Conservation (phyloP, 106 monocot species). For the Xerophyta viscosa region DNA sequence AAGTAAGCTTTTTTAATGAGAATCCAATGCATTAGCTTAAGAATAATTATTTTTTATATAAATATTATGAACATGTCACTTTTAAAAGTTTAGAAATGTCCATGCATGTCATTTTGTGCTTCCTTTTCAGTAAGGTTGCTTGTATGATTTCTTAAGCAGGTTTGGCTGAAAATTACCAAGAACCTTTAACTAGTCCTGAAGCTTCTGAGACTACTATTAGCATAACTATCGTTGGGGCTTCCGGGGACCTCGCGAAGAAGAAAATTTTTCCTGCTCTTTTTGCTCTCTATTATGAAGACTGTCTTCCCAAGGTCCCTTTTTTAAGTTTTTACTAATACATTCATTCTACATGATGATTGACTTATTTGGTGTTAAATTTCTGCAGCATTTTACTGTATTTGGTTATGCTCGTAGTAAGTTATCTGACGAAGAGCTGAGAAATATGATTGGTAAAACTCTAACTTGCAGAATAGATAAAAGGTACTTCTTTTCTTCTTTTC, state of each 20-base stretch:
- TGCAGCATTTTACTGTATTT: slow-evolving; percentile 89
- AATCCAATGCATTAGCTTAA: too few species aligned
- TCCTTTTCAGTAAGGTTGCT: too few species aligned
- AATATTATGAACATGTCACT: too few species aligned
- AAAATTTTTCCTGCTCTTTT: slow-evolving; percentile 95
- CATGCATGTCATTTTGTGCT: too few species aligned
- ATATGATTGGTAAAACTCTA: slow-evolving; percentile 74
- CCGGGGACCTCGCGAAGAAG: slow-evolving; percentile 96
- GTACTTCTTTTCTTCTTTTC: slow-evolving; percentile 7
- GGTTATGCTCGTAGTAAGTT: slow-evolving; percentile 91
- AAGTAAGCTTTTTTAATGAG: too few species aligned
- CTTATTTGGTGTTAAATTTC: background rate
- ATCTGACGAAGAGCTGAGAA: slow-evolving; percentile 78
- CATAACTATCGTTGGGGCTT: slow-evolving; percentile 86
- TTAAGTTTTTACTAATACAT: background rate
- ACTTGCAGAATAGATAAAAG: slow-evolving; percentile 94
- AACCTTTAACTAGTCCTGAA: background rate
- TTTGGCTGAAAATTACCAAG: too few species aligned
- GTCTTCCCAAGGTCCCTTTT: slow-evolving; percentile 66
- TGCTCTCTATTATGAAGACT: slow-evolving; percentile 90
- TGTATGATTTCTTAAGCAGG: too few species aligned
- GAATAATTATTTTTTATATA: too few species aligned
- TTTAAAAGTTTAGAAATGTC: too few species aligned
- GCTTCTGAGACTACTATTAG: slow-evolving; percentile 39
- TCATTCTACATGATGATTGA: background rate